Evolutionary conservation across 148 eudicot genomes (phyloP), one percentile per base, ranked within the genome.

Genomic region (Drosera capensis): DNA sequence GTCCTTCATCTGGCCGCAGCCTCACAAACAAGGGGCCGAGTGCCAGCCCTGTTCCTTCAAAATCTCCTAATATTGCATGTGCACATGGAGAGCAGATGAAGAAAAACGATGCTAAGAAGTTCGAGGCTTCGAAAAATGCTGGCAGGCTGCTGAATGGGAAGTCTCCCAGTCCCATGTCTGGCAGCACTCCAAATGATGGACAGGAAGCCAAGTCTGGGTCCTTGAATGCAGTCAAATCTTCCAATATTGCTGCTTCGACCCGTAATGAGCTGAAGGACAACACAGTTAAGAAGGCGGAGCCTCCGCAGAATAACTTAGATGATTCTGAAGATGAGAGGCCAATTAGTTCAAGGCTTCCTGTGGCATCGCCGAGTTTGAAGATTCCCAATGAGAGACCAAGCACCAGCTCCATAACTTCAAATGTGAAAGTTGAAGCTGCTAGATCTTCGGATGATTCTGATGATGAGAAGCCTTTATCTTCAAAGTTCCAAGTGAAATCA

Each of bases 281-380:
- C 14, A 52, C 38, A 47, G 51, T 52, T 29, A 60, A 54, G 49
- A 62, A 41, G 49, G 72, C 53, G 45, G 73, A 67, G 51, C 54
- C 51, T 36, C 56, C 57, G 3, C 39, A 50, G 25, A 46, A 55
- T 61, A 82, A 70, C 45, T 65, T 72, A 6, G 90, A 71, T 58
- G 92, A 73, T 66, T 88, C 97, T 35, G 95, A 80, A 52, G 99
- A 83, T 75, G 77, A 80, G 26, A 78, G 71, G 68, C 97, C 95
- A 31, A 70, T 88, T 40, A 67, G 71, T 46, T 31, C 58, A 45
- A 84, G 84, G 67, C 52, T 80, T 38, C 15, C 65, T n/a, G 23
- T 15, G 38, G 43, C 59, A 13, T 78, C 25, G 59, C 64, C 52
- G 66, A 54, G 40, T 52, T 58, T 70, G 47, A 61, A 51, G 21